Conservation (phyloP, 2,329 filamentous ascomycete species). For the Zasmidium cellare region DNA sequence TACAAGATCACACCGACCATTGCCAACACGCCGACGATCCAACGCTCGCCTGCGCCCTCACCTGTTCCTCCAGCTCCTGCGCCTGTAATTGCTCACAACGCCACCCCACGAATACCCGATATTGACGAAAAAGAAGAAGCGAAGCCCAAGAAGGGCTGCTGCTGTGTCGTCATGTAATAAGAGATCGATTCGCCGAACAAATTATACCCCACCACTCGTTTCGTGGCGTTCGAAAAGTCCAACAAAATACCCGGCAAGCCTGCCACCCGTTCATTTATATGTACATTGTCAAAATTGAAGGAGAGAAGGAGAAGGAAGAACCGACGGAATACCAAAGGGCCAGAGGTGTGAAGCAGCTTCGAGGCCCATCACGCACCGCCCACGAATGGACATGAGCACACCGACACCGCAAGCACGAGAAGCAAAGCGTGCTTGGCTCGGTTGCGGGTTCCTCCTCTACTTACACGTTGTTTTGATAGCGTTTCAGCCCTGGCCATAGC, state of each 20-base stretch:
- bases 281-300: background rate
- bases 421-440: slow-evolving; percentile 1
- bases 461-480: slow-evolving; percentile 14
- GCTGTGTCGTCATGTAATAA: slow-evolving; percentile 75
- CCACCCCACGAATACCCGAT: slow-evolving; percentile 55
- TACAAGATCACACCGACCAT: slow-evolving; percentile 52
- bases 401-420: slow-evolving; percentile 2
- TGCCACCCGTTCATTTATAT: background rate
- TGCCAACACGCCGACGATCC: slow-evolving; percentile 23
- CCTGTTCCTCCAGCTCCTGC: slow-evolving; percentile 19
- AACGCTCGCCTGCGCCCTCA: slow-evolving; percentile 18
- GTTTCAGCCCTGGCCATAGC: slow-evolving; percentile 9
- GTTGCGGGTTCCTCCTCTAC: background rate
- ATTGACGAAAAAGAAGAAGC: slow-evolving; percentile 54
- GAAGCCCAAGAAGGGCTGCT: slow-evolving; percentile 62
- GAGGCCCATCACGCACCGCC: background rate
- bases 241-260: background rate
- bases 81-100: slow-evolving; percentile 34
- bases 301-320: background rate
- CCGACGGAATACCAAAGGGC: background rate
- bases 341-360: background rate
- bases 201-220: background rate
- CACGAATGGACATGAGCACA: slow-evolving; percentile 12
- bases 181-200: background rate
- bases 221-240: background rate